Evolutionary conservation across 176 grass and related monocot genomes (phyloP), one percentile per base, ranked within the genome.

Genomic region (Bothriochloa decipiens): DNA sequence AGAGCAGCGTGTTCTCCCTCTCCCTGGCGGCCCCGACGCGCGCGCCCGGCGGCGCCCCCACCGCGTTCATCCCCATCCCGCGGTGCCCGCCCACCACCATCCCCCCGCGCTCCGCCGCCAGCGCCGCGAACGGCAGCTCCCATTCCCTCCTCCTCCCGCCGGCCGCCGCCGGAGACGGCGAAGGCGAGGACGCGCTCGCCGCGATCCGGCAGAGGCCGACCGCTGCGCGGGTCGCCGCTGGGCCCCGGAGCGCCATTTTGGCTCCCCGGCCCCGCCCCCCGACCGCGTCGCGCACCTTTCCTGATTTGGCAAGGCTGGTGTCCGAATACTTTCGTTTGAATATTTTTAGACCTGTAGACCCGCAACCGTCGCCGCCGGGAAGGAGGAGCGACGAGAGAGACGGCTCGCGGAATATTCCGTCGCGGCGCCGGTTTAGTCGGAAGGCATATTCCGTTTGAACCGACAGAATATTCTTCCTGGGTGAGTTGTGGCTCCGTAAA

Each of bases 1-100:
- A 94, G 55, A 90, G 92, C 74, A 91, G 82, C 74, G 92, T 91
- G 80, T 94, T 94, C 83, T 94, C 88, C 65, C 88, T 84, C 86
- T 94, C 88, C 79, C 52, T 94, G 0, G 64, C 86, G 0, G 43
- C 83, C 1, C 47, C 81, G 52, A 63, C 43, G 22, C 39, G 61
- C 36, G 68, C 42, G 17, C 81, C 81, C 0, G 82, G 74, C 65
- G 92, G 78, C 36, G 86, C 83, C 22, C 84, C 83, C 64, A 94
- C 85, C 43, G 57, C 80, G 83, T 93, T 93, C 91, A 93, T 88
- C 52, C 91, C 86, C 79, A 88, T 90, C 79, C 88, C 91, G 15
- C 91, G 85, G 83, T 93, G 91, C 0, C 91, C 91, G 0, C 89
- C 85, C 41, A 93, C 88, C 68, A 81, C 28, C 78, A 93, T 83